Base-by-base conservation (phyloP, 2,329 filamentous ascomycete genomes). In the Ramichloridium luteum region DNA sequence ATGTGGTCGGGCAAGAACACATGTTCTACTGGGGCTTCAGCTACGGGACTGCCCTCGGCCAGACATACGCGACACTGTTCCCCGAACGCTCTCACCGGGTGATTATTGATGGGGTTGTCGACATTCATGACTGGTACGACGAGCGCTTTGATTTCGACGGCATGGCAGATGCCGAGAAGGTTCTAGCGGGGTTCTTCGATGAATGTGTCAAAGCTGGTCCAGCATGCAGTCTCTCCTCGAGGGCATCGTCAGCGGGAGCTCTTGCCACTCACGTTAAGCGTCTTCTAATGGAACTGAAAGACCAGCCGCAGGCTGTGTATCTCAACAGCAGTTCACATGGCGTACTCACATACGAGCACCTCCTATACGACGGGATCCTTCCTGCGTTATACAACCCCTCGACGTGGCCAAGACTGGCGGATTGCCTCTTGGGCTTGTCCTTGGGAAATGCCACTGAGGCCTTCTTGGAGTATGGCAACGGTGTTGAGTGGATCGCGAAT, bases 121-220 rank as follows among this genome's bases (percentile, higher is more conserved):
- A 63, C 25, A 45, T 53, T 4, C 51, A 56, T 28, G 67, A 71
- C 38, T 46, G 41, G 39, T 60, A 66, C 25, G 68, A n/a, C n/a
- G n/a, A n/a, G n/a, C n/a, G n/a, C n/a, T n/a, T n/a, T n/a, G n/a
- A n/a, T n/a, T n/a, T n/a, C n/a, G n/a, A n/a, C n/a, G n/a, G n/a
- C n/a, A n/a, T n/a, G n/a, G n/a, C n/a, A n/a, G 65, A 74, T 42
- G 63, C 67, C n/a, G 70, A 76, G 45, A 59, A 62, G 31, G 64
- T 70, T 3, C 60, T 73, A 40, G 52, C 62, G 2, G 61, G 56
- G 13, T 76, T 76, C 39, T 72, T 68, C 45, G 50, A 55, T 12
- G 60, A 62, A 22, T 77, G 73, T 43, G 59, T 68, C 44, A 53
- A 59, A 30, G 70, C 65, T 9, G 65, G 66, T 0, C 36, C 37